Conservation (phyloP, 169 alveolate species). For the Eimeria praecox region DNA sequence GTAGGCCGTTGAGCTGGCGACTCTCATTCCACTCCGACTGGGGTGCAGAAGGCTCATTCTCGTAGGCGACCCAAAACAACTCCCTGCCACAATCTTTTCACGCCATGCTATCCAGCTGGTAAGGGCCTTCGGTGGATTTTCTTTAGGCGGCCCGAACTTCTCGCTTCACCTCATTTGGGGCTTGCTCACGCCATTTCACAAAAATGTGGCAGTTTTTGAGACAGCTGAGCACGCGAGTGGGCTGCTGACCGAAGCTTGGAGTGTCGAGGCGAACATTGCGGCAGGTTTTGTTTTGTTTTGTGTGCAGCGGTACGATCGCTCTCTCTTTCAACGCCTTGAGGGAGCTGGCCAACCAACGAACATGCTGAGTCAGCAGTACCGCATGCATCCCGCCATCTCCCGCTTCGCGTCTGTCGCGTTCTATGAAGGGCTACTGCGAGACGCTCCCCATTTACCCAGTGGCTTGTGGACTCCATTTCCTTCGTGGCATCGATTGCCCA, state of each 20-base stretch:
- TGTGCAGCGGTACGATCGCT: slow-evolving; percentile 90
- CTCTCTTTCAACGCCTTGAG: slow-evolving; percentile 95
- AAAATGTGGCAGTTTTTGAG: not conserved
- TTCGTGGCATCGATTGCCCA: slow-evolving; percentile 91
- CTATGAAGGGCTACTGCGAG: slow-evolving; percentile 84
- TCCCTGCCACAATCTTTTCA: slow-evolving; percentile 99
- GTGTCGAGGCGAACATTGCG: not conserved
- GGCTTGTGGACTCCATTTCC: slow-evolving; percentile 88
- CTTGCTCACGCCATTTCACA: not conserved
- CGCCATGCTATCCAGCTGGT: slow-evolving; percentile 83
- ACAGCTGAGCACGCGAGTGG: not conserved
- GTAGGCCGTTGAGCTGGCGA: slow-evolving; percentile 91
- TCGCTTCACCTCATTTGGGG: not conserved
- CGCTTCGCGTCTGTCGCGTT: slow-evolving; percentile 95
- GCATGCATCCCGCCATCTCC: slow-evolving; percentile 98
- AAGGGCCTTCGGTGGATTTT: not conserved
- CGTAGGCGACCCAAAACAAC: slow-evolving; percentile 99
- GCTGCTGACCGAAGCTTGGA: not conserved
- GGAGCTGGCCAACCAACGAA: slow-evolving; percentile 91
- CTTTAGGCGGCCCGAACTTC: not conserved
- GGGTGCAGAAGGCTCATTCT: slow-evolving; percentile 95
- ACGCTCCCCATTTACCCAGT: slow-evolving; percentile 80
- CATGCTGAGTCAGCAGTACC: slow-evolving; percentile 95
- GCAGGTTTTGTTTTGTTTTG: not conserved
- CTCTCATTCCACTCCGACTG: slow-evolving; percentile 90